Base-by-base conservation (phyloP, 2,329 filamentous ascomycete species). In the Aspergillus unguis region DNA sequence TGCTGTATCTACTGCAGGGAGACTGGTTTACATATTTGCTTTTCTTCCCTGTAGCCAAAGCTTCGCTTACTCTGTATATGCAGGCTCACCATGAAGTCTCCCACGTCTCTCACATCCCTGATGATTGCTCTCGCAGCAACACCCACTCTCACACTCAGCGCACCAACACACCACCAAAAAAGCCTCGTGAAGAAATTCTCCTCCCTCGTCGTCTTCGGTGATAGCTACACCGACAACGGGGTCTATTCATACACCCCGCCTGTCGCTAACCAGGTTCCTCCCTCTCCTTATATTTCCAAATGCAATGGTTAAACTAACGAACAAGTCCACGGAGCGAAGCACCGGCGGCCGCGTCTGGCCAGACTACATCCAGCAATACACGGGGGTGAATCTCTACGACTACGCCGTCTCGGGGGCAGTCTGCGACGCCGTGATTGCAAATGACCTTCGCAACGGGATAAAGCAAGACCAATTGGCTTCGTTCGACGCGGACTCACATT, bases 331-430 rank as follows among this genome's bases (percentile, higher is more conserved):
- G n/a, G 5, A 25, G 2, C 6, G 5, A 6, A 38, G 29, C 33
- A 70, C 79, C 27, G 87, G 88, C 11, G 87, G 87, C 3, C 77
- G 81, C 8, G 78, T 79, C 0, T 92, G 88, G 88, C 78, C 81
- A 6, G 80, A 87, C 56, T 85, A 84, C 62, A 85, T 85, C 5
- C 77, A 81, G 6, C 75, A 83, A 56, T 78, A 80, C 55, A 79
- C 82, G 0, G 80, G 80, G 0, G 57, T 61, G 27, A 64, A 65
- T 2, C 68, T 78, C 26, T 78, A 79, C 71, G 81, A 90, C 69
- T 90, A 91, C 69, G 88, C 88, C 23, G 82, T 91, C 44, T 76
- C 76, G 28, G 88, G 88, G 37, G 87, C 87, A 4, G 83, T 85
- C 2, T 91, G 87, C 71, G 85, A 84, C 36, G 87, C 89, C 67